Base-by-base conservation (phyloP, 2,329 filamentous ascomycete species). In the Zymoseptoria passerinii region DNA sequence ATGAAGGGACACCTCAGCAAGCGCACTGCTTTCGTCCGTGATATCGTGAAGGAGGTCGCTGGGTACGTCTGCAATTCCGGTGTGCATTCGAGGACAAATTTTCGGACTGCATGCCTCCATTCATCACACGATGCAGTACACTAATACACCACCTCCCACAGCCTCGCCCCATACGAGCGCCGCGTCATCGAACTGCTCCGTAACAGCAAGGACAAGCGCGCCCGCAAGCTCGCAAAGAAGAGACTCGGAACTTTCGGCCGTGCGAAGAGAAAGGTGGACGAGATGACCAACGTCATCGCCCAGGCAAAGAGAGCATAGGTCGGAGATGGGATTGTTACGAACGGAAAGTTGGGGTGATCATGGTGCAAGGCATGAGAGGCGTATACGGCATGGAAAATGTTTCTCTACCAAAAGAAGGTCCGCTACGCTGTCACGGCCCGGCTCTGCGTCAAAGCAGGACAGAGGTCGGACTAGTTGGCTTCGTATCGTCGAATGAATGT, bases 191-290 rank as follows among this genome's bases (percentile, higher is more conserved):
- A 99, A 86, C 83, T 99, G 77, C 88, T 99, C 80, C 90, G 94
- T 75, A 99, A 99, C 89, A 88, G 85, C 83, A 95, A 95, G 84
- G 94, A 99, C 82, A 97, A 97, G 90, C 90, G 92, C 80, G 92
- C 92, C 74, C 86, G 92, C 73, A 96, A 96, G 88, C 89, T 96
- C 75, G 92, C 92, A 74, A 97, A 97, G 92, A 96, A 95, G 89
- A 87, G 92, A 80, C 92, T 99, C 83, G 94, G 94, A 78, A 97
- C 94, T 72, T 97, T 97, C 80, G 89, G 90, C 76, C 92, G 94
- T 79, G 92, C 92, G 76, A 99, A 99, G 92, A 87, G 85, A 78
- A 99, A 99, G 92, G 94, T 99, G 71, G 94, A 99, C 78, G 92
- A 97, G 83, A 90, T 99, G 82, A 90, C 91, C 82, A 86, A 90